Percentiles rank a stretch among this genome's conserved stretches.
Evolutionary conservation across 1,284 basidiomycete genomes (phyloP).

Genomic region (Ustilago sp.): DNA sequence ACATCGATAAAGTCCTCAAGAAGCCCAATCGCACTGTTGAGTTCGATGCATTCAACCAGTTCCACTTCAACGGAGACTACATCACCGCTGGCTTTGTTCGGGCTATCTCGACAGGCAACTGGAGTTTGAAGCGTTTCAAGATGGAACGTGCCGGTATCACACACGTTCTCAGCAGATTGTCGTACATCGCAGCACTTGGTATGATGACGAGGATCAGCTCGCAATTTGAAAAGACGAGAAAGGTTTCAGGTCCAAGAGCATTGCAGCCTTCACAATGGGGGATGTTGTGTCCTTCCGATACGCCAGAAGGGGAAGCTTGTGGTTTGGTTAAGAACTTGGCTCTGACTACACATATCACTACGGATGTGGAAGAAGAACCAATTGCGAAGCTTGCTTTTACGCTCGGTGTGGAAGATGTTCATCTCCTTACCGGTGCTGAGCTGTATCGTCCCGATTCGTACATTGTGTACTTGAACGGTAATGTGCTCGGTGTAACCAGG

Average conservation of each 20-base stretch:
- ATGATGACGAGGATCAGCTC: slow-evolving; percentile 99
- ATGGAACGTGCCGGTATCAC: slow-evolving; percentile 99
- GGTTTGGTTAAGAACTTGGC: slow-evolving; percentile 99
- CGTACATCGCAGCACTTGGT: slow-evolving; percentile 96
- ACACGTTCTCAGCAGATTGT: slow-evolving; percentile 94
- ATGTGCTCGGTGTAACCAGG: slow-evolving; percentile 91
- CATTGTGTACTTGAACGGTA: slow-evolving; percentile 97
- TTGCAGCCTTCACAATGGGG: slow-evolving; percentile 99
- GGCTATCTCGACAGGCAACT: slow-evolving; percentile 98
- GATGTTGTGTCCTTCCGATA: slow-evolving; percentile 97
- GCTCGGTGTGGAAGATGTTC: slow-evolving; percentile 97
- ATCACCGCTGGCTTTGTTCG: slow-evolving; percentile 96
- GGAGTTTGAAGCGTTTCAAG: slow-evolving; percentile 99
- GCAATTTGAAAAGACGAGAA: slow-evolving; percentile 99
- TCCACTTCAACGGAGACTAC: slow-evolving; percentile 86
- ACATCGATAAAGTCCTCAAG: slow-evolving; percentile 97
- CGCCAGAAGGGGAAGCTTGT: slow-evolving; percentile 99
- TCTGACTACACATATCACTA: slow-evolving; percentile 99
- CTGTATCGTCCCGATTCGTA: slow-evolving; percentile 91
- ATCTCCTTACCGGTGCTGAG: slow-evolving; percentile 90
- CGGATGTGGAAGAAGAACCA: slow-evolving; percentile 96
- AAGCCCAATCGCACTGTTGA: slow-evolving; percentile 94
- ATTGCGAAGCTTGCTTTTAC: slow-evolving; percentile 90
- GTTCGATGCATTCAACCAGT: slow-evolving; percentile 94
- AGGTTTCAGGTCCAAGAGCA: slow-evolving; percentile 97